These are phyloP conservation scores for Naumovozyma baii DNA, from an alignment of 805 yeast species.

Conservation along the genomic window DNA sequence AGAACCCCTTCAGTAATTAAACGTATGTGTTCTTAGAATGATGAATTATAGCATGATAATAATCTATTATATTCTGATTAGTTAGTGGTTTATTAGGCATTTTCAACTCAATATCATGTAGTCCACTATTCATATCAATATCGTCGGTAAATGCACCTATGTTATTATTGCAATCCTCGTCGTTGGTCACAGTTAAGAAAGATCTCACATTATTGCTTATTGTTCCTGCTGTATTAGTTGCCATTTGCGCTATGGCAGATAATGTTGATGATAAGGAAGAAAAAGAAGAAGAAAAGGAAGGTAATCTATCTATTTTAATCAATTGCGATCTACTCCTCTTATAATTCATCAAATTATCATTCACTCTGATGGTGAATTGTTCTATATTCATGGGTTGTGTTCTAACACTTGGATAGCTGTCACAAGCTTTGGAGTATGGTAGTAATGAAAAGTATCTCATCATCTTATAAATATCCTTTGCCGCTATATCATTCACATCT, in stretches of 20 bases:
- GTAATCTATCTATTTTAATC: not conserved
- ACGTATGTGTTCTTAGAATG: constrained; percentile 29
- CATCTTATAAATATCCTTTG: constrained; percentile 31
- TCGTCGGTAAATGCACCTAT: no score
- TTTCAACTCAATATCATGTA: constrained; percentile 5
- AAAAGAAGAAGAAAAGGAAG: no score
- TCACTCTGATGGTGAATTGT: constrained; percentile 23
- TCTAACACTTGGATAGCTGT: constrained; percentile 34
- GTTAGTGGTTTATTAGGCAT: constrained; percentile 27
- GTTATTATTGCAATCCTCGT: no score
- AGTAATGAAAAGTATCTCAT: constrained; percentile 29
- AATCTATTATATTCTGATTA: constrained; percentile 26
- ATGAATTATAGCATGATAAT: constrained; percentile 33
- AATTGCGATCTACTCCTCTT: constrained; percentile 20
- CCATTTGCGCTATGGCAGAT: no score
- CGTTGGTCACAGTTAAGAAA: no score
- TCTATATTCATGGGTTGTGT: constrained; percentile 34
- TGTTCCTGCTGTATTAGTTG: no score
- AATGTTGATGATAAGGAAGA: no score
- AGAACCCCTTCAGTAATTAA: constrained; percentile 29
- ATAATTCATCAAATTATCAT: constrained; percentile 16
- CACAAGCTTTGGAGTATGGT: constrained; percentile 38
- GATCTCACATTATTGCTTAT: no score
- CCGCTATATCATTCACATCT: constrained; percentile 24
- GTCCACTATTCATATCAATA: constrained; percentile 4